Conservation (phyloP, 192 early-diverging fungal species). For the Coemansia sp. region DNA sequence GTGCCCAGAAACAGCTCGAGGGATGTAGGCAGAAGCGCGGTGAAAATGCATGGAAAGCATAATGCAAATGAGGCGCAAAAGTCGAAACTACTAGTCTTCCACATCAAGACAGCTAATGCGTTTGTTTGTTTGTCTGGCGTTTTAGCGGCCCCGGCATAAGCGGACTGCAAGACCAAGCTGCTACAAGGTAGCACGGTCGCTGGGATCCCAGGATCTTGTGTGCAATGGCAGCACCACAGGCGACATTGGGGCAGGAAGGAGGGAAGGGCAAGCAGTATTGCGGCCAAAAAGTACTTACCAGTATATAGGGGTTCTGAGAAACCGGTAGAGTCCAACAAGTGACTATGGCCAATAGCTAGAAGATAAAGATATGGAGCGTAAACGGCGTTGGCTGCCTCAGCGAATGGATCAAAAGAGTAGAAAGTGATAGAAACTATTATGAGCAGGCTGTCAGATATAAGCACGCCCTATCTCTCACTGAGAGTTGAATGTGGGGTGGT, state of each 20-base stretch:
- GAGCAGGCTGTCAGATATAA: background rate
- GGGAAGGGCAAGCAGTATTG: background rate
- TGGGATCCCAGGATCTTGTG: background rate
- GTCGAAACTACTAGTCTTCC: background rate
- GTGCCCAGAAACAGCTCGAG: background rate
- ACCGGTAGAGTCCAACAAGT: background rate
- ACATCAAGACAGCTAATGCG: background rate
- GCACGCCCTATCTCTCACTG: background rate
- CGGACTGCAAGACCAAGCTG: background rate
- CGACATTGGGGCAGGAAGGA: background rate
- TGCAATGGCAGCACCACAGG: background rate
- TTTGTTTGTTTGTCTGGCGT: slow-evolving; percentile 9
- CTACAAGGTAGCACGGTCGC: background rate
- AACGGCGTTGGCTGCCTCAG: background rate
- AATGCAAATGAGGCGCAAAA: slow-evolving; percentile 16
- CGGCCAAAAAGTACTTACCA: background rate
- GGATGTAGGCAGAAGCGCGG: background rate
- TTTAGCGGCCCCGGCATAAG: background rate
- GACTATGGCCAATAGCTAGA: background rate
- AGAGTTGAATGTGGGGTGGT: background rate
- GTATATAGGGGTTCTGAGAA: background rate
- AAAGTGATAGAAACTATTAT: background rate
- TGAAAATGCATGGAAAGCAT: background rate
- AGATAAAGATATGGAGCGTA: background rate
- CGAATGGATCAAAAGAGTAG: background rate